Conservation (phyloP, 176 grass and related monocot genomes). For the Bromus sterilis region DNA sequence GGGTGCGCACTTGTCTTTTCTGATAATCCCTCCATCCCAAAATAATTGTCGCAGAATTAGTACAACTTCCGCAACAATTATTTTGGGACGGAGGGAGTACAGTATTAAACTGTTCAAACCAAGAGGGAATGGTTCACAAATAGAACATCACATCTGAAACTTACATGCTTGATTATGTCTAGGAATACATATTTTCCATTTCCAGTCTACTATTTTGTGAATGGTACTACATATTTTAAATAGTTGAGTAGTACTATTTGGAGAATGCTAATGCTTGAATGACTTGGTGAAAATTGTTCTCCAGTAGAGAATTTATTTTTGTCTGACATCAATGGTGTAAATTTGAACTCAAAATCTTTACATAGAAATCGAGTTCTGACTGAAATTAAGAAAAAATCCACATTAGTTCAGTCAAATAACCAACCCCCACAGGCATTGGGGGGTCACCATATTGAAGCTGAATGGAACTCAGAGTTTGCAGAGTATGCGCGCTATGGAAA, state of each 20-base stretch:
- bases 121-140: not conserved
- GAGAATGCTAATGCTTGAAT: not conserved
- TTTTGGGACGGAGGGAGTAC: no score
- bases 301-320: not conserved
- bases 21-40: no score
- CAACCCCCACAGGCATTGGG: conserved; percentile 17
- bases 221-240: not conserved
- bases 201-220: not conserved
- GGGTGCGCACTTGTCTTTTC: no score
- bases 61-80: no score
- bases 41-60: no score
- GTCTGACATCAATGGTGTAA: not conserved
- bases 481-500: not conserved
- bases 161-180: not conserved
- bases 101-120: not conserved
- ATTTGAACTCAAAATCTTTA: not conserved
- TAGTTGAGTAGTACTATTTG: not conserved
- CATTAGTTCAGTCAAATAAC: not conserved
- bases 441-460: conserved; percentile 28
- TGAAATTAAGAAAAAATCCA: not conserved
- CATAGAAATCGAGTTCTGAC: not conserved
- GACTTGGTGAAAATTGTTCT: not conserved
- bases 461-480: conserved; percentile 25
- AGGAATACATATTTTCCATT: not conserved
- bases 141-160: not conserved